Evolutionary conservation across 2,329 filamentous ascomycete species (phyloP), one percentile per base, ranked within the genome.

Genomic region (Hirsutella minnesotensis): DNA sequence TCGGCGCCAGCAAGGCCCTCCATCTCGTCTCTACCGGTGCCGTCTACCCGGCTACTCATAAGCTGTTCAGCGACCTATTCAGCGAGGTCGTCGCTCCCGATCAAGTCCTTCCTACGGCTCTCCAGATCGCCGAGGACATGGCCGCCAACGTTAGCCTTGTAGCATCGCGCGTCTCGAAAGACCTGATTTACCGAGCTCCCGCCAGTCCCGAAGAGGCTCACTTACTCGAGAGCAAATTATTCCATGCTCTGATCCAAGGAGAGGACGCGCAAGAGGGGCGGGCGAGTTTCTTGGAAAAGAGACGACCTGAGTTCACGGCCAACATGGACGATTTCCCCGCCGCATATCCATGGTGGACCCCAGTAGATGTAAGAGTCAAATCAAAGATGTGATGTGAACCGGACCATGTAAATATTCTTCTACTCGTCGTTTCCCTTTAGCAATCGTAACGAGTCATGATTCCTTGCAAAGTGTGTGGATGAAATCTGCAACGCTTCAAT

Each of bases 271-370:
- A 70, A 30, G 83, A 86, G 56, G 82, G 81, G 16, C n/a, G 21
- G n/a, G 18, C 7, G 19, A 78, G 78, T n/a, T 86, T 86, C 57
- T 59, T 84, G 55, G 67, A 85, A 62, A 86, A 86, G 66, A 66
- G 82, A 40, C 66, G 69, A 44, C 75, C 79, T 0, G 64, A 71
- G 12, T 86, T 86, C 52, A 66, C 62, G 30, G 81, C 69, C 2
- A 76, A 68, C 7, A 69, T 83, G 61, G 73, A 77, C 19, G 73
- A 83, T 55, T 67, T 70, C 9, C 78, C 81, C 2, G 58, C 60
- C 1, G 68, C 67, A 13, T 83, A 79, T 60, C 83, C 81, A 0
- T 86, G 81, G 82, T 86, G 81, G 80, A 62, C 70, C 39, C 70
- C 73, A 12, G 59, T 58, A 21, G 59, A 64, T 41, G 52, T 62